Evolutionary conservation across 208 protist species (phyloP).

Genomic region (Leishmania turanica): DNA sequence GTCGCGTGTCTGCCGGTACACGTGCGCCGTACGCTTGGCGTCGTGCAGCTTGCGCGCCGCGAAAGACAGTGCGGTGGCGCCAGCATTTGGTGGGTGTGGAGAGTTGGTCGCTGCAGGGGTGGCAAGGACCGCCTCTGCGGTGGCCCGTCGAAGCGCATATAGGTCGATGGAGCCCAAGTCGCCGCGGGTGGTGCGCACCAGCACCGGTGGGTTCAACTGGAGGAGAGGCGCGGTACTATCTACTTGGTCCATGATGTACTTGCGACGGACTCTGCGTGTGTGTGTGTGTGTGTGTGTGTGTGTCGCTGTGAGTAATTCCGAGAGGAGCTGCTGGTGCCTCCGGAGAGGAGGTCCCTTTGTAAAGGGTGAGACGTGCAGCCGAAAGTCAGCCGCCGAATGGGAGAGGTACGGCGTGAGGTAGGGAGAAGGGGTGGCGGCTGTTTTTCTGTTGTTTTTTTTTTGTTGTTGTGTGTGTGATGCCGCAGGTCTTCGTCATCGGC

Average conservation of each 20-base stretch:
- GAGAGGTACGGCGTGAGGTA: background rate
- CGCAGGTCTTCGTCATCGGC: background rate
- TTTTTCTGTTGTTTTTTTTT: too few relatives aligned
- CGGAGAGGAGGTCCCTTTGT: background rate
- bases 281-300: background rate
- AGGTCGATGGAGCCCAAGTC: constrained; percentile 11
- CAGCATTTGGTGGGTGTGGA: background rate
- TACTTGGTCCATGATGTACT: background rate
- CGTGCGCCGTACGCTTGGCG: constrained; percentile 27
- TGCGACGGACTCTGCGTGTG: background rate
- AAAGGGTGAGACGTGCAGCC: background rate
- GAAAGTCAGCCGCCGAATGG: background rate
- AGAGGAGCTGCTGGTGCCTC: background rate
- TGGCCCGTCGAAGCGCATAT: constrained; percentile 14
- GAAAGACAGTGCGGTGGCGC: constrained; percentile 8
- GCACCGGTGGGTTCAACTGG: constrained; percentile 31
- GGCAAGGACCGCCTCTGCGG: background rate
- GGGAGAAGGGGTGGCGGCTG: too few relatives aligned
- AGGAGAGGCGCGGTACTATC: constrained; percentile 24
- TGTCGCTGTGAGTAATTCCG: background rate
- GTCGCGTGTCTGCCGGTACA: constrained; percentile 15
- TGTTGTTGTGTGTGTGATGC: background rate
- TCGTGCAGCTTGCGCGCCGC: constrained; percentile 31
- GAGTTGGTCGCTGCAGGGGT: background rate
- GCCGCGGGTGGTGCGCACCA: constrained; percentile 24